Evolutionary conservation across 768 basidiomycete genomes (phyloP).

Genomic region (Trametes cinnabarina): DNA sequence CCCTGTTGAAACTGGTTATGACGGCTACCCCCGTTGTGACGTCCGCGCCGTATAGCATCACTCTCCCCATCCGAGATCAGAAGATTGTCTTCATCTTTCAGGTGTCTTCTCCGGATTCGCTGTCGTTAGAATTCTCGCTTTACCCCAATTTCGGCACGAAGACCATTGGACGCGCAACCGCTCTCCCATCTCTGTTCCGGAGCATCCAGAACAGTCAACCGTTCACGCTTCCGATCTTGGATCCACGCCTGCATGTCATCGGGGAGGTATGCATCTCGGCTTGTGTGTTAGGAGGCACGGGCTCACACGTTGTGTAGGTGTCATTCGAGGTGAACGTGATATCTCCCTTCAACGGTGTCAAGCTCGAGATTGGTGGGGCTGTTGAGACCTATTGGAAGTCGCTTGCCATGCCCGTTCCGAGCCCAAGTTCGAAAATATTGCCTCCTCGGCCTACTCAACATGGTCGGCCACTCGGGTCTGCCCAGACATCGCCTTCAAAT

Average conservation of each 20-base stretch:
- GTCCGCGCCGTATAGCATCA: slow-evolving; percentile 86
- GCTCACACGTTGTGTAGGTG: slow-evolving; percentile 48
- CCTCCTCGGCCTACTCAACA: slow-evolving; percentile 27
- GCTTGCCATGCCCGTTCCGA: slow-evolving; percentile 46
- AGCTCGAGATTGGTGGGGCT: slow-evolving; percentile 90
- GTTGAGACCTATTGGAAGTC: slow-evolving; percentile 99
- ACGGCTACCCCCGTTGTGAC: slow-evolving; percentile 81
- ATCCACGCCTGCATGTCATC: slow-evolving; percentile 89
- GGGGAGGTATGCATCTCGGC: slow-evolving; percentile 66
- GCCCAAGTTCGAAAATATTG: slow-evolving; percentile 22
- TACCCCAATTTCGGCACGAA: slow-evolving; percentile 98
- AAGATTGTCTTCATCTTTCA: slow-evolving; percentile 85
- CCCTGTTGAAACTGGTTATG: slow-evolving; percentile 93
- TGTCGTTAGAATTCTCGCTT: slow-evolving; percentile 88
- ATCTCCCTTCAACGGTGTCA: slow-evolving; percentile 87
- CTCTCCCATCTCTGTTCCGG: slow-evolving; percentile 70
- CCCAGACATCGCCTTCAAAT: slow-evolving; percentile 62
- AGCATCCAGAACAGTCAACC: slow-evolving; percentile 52
- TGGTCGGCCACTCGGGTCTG: slow-evolving; percentile 30
- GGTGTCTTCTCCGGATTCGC: slow-evolving; percentile 63
- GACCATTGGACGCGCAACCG: slow-evolving; percentile 90
- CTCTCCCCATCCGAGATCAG: slow-evolving; percentile 74
- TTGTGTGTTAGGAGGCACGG: not conserved
- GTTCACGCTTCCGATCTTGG: slow-evolving; percentile 77
- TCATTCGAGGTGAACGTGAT: slow-evolving; percentile 86